These are phyloP conservation scores for Sanguinoderma infundibulare DNA, from an alignment of 1,284 basidiomycete genomes.

Conservation along the genomic window DNA sequence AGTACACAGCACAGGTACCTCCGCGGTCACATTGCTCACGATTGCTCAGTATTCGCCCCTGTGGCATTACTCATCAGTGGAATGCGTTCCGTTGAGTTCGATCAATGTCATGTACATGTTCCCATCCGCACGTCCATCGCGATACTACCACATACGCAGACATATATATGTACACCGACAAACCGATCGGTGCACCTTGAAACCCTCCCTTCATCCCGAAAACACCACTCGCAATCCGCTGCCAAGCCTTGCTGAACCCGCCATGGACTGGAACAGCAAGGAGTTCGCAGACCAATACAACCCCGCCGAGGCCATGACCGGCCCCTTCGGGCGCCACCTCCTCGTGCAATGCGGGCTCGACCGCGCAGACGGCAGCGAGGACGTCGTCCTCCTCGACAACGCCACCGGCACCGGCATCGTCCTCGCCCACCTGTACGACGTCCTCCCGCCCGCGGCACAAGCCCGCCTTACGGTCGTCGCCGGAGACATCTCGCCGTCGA, in stretches of 20 bases:
- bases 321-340: conserved; percentile 7
- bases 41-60: too few species aligned
- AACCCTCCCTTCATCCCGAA: background rate
- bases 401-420: conserved; percentile 12
- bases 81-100: too few species aligned
- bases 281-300: conserved; percentile 6
- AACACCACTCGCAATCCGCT: too few species aligned
- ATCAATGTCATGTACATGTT: too few species aligned
- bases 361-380: conserved; percentile 4
- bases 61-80: too few species aligned
- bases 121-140: too few species aligned
- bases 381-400: conserved; percentile 14
- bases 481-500: conserved; percentile 9
- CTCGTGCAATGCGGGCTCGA: conserved; percentile 9
- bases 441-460: conserved; percentile 3
- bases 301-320: conserved; percentile 2
- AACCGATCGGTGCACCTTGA: background rate
- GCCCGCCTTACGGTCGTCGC: conserved; percentile 2
- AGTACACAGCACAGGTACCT: background rate
- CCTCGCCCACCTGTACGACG: conserved; percentile 6
- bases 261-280: background rate
- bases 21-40: background rate
- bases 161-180: background rate
- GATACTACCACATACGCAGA: too few species aligned
- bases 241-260: background rate